Conservation (phyloP, 805 yeast genomes). For the Nakazawaea holstii region DNA sequence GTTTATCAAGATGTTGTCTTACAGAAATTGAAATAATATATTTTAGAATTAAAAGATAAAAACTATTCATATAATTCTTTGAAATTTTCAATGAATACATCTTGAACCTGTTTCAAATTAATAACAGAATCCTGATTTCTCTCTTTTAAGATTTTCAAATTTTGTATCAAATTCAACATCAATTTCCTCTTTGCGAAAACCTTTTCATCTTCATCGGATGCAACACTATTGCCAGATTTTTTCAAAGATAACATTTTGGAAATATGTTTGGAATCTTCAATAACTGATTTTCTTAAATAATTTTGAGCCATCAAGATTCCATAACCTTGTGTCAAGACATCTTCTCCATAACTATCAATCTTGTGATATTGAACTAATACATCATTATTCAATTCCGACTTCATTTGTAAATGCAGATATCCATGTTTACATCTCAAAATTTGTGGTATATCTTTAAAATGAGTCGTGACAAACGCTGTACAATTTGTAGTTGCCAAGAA, state of each 20-base stretch:
- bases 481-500: slow-evolving; percentile 23
- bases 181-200: slow-evolving; percentile 6
- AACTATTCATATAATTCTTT: slow-evolving; percentile 14
- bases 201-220: neutral
- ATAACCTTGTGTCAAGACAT: slow-evolving; percentile 22
- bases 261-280: slow-evolving; percentile 24
- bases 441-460: slow-evolving; percentile 36
- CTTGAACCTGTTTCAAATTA: slow-evolving; percentile 20
- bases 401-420: slow-evolving; percentile 34
- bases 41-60: no score
- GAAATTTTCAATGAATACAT: slow-evolving; percentile 18
- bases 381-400: slow-evolving; percentile 15
- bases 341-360: slow-evolving; percentile 17
- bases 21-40: slow-evolving; percentile 5
- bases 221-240: slow-evolving; percentile 8
- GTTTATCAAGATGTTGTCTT: neutral
- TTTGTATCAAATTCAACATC: slow-evolving; percentile 18
- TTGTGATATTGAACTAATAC: slow-evolving; percentile 27
- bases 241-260: slow-evolving; percentile 14
- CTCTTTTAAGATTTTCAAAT: slow-evolving; percentile 16
- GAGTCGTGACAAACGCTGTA: slow-evolving; percentile 37
- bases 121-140: slow-evolving; percentile 13
- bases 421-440: slow-evolving; percentile 27
- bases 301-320: slow-evolving; percentile 24
- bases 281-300: slow-evolving; percentile 20